Conservation (phyloP, 1,284 basidiomycete genomes). For the Chondrostereum purpureum region DNA sequence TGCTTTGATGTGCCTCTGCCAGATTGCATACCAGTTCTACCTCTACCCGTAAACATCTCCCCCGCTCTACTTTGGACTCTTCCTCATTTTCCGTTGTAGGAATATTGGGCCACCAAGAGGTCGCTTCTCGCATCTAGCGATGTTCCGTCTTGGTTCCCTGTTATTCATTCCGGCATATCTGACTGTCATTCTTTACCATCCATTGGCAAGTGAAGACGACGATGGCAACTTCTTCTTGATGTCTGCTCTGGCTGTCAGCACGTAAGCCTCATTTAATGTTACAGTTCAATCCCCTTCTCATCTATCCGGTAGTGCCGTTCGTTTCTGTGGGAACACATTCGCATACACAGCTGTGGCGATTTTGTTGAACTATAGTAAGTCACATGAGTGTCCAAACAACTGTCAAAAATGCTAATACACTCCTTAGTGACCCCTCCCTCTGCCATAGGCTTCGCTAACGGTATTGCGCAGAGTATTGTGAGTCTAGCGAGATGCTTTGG, state of each 20-base stretch:
- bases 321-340: constrained; percentile 74
- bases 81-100: background rate
- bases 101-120: constrained; percentile 53
- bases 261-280: constrained; percentile 39
- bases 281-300: constrained; percentile 10
- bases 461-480: constrained; percentile 78
- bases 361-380: constrained; percentile 73
- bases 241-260: constrained; percentile 62
- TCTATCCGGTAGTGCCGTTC: constrained; percentile 45
- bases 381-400: too few relatives aligned
- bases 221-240: constrained; percentile 67
- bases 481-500: constrained; percentile 75
- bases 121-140: constrained; percentile 76
- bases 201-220: constrained; percentile 53
- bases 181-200: constrained; percentile 63
- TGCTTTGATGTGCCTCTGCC: constrained; percentile 74
- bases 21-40: constrained; percentile 79
- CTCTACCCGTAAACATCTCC: constrained; percentile 68
- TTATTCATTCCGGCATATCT: constrained; percentile 77
- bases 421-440: constrained; percentile 70
- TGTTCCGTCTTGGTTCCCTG: constrained; percentile 75
- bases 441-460: constrained; percentile 72
- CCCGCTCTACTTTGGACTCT: background rate
- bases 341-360: constrained; percentile 75
- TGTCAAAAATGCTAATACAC: too few relatives aligned